A percentile compares a stretch with the other conserved stretches of the same genome.
Conservation (phyloP, 345 rosid genomes). For the Carallia pectinifolia region DNA sequence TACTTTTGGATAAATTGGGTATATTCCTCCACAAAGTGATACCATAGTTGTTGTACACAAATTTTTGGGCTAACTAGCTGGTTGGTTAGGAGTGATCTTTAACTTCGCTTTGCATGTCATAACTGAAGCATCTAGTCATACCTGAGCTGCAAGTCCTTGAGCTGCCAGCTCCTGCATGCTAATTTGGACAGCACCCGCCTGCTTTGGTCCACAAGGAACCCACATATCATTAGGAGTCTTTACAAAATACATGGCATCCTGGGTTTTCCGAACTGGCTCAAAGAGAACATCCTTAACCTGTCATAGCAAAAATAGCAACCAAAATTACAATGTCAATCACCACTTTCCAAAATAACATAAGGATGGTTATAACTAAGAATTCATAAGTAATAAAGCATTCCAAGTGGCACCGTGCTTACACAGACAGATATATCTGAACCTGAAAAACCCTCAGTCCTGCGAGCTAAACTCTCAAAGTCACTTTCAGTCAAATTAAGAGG, state of each 20-base stretch:
- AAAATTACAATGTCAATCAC: background rate
- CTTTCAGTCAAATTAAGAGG: constrained; percentile 76
- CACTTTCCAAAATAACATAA: too few species aligned
- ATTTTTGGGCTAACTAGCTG: too few species aligned
- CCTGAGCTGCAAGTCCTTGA: constrained; percentile 69
- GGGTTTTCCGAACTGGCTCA: constrained; percentile 89
- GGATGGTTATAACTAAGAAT: background rate
- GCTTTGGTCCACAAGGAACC: constrained; percentile 83
- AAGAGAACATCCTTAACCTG: constrained; percentile 91
- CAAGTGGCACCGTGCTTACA: constrained; percentile 39
- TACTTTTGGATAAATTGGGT: too few species aligned
- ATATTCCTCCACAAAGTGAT: too few species aligned
- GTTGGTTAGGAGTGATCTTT: too few species aligned
- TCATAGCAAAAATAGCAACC: background rate
- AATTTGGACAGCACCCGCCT: constrained; percentile 68
- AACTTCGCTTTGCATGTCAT: too few species aligned
- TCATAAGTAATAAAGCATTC: background rate
- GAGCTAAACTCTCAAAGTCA: constrained; percentile 78
- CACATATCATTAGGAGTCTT: constrained; percentile 56
- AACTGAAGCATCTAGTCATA: constrained; percentile 12
- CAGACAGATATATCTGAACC: constrained; percentile 95
- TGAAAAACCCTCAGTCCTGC: constrained; percentile 77
- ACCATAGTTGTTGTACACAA: too few species aligned
- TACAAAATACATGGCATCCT: constrained; percentile 72
- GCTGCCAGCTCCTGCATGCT: constrained; percentile 76